Conservation (phyloP, 106 monocot species). For the Acorus calamus region DNA sequence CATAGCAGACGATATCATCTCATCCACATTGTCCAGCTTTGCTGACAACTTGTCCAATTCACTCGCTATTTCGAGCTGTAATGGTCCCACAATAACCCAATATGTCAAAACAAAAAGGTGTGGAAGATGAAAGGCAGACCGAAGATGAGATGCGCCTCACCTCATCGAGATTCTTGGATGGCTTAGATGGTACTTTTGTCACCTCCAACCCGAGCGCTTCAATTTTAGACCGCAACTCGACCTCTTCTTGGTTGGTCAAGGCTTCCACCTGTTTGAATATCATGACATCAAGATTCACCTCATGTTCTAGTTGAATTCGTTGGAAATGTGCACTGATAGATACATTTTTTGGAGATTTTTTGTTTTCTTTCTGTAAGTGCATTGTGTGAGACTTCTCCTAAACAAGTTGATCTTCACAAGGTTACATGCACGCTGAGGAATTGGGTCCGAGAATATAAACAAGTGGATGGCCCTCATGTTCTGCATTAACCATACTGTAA, state of each 20-base stretch:
- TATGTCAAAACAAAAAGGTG: too few relatives aligned
- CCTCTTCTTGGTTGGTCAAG: constrained; percentile 87
- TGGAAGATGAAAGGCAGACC: neutral
- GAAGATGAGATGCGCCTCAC: constrained; percentile 11
- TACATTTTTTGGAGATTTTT: too few relatives aligned
- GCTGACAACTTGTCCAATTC: constrained; percentile 76
- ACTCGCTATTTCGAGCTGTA: constrained; percentile 68
- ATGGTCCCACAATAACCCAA: neutral
- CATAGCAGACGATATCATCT: constrained; percentile 90
- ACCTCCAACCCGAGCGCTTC: constrained; percentile 79
- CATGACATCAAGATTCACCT: too few relatives aligned
- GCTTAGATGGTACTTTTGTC: constrained; percentile 65
- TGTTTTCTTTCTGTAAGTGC: too few relatives aligned
- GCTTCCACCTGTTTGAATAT: constrained; percentile 52
- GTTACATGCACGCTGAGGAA: too few relatives aligned
- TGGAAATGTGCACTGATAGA: neutral
- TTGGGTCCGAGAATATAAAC: too few relatives aligned
- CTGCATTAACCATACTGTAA: too few relatives aligned
- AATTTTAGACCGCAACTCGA: constrained; percentile 82
- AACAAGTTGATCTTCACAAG: too few relatives aligned
- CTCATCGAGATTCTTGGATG: constrained; percentile 55
- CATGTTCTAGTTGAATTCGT: neutral
- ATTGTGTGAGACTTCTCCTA: too few relatives aligned
- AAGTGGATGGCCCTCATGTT: too few relatives aligned
- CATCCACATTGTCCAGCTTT: constrained; percentile 81